These are phyloP conservation scores for Amphicarpaea edgeworthii DNA, from an alignment of 306 rosid species.

Conservation along the genomic window DNA sequence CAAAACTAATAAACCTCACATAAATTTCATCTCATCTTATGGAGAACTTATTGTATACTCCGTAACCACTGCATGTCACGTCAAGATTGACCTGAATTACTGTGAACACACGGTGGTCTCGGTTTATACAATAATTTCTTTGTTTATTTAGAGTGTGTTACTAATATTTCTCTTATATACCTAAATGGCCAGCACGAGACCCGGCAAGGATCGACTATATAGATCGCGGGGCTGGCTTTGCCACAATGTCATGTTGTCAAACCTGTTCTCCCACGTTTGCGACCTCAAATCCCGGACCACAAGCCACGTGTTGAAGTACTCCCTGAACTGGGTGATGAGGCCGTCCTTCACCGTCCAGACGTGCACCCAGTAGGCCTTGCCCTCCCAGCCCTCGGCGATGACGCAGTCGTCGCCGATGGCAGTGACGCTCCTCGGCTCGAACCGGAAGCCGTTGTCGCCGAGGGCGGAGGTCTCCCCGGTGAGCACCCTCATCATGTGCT, in stretches of 20 bases:
- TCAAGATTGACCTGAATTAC: not conserved
- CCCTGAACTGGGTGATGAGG: constrained; percentile 72
- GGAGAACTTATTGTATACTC: not conserved
- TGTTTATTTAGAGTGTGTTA: not conserved
- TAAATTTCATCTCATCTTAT: not conserved
- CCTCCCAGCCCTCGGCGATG: constrained; percentile 91
- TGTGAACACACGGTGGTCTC: not conserved
- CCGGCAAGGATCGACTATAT: constrained; percentile 69
- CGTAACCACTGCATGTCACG: not conserved
- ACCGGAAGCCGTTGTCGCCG: constrained; percentile 57
- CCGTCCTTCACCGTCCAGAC: constrained; percentile 80
- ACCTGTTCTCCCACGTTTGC: constrained; percentile 49
- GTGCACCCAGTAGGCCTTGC: constrained; percentile 88
- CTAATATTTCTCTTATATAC: not conserved
- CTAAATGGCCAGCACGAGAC: constrained; percentile 79
- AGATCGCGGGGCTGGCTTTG: constrained; percentile 92
- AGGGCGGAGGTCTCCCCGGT: constrained; percentile 65
- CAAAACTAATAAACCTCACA: not conserved
- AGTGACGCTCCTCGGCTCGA: constrained; percentile 73
- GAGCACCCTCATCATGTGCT: constrained; percentile 90
- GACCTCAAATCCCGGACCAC: constrained; percentile 77
- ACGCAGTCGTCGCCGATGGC: constrained; percentile 69
- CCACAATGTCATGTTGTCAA: constrained; percentile 67
- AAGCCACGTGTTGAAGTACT: constrained; percentile 95
- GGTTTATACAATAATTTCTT: not conserved